Evolutionary conservation across 2,329 filamentous ascomycete species (phyloP).

Genomic region (Penicillium sp.): DNA sequence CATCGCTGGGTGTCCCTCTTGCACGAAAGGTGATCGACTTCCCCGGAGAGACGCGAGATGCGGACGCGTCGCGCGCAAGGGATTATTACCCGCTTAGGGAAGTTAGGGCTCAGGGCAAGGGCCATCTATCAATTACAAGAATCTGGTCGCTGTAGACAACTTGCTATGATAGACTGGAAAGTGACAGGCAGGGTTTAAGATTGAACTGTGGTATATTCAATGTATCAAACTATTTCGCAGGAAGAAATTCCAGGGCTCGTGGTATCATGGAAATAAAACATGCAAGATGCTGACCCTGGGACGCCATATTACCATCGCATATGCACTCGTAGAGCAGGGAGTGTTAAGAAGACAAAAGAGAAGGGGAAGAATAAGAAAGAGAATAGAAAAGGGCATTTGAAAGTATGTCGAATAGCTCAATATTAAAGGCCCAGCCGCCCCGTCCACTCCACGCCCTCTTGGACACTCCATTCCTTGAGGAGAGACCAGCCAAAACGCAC

Average conservation of each 20-base stretch:
- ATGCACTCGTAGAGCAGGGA: background rate
- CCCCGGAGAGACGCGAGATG: slow-evolving; percentile 16
- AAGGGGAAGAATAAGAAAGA: slow-evolving; percentile 3
- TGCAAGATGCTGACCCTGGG: slow-evolving; percentile 7
- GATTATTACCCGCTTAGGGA: slow-evolving; percentile 25
- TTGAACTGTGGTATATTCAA: too few species aligned
- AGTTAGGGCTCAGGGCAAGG: slow-evolving; percentile 31
- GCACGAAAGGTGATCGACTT: slow-evolving; percentile 4
- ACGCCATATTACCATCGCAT: slow-evolving; percentile 9
- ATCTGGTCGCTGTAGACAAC: too few species aligned
- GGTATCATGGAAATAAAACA: slow-evolving; percentile 31
- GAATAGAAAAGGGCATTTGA: background rate
- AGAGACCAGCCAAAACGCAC: slow-evolving; percentile 43
- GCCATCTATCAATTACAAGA: too few species aligned
- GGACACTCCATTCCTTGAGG: slow-evolving; percentile 44
- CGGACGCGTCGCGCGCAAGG: slow-evolving; percentile 26
- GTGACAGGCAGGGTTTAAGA: too few species aligned
- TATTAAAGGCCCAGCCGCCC: slow-evolving; percentile 37
- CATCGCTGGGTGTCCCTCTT: slow-evolving; percentile 6
- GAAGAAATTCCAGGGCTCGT: slow-evolving; percentile 22
- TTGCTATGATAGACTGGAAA: too few species aligned
- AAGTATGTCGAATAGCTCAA: background rate
- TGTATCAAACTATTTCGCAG: slow-evolving; percentile 3
- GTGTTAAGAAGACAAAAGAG: slow-evolving; percentile 3
- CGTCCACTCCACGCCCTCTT: slow-evolving; percentile 43